phyloP scores from a whole-genome alignment of 2,329 filamentous ascomycete genomes.

The Samsoniella hepiali region DNA sequence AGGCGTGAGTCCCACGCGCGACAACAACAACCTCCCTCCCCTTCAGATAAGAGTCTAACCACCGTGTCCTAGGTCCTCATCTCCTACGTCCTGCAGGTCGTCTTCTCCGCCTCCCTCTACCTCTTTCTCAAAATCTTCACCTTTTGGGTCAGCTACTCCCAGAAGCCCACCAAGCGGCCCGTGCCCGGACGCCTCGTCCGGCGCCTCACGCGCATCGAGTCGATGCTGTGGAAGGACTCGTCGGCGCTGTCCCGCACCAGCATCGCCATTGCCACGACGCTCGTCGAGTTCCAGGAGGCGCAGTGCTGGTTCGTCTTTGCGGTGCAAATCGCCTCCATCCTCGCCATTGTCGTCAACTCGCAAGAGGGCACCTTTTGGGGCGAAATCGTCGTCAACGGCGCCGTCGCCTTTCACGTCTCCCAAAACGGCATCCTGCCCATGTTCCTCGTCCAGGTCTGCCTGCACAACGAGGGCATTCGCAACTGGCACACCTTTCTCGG shows the following conservation, averaged over 20 bases:
- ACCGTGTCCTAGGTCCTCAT: slow-evolving; percentile 32
- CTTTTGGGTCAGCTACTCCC: slow-evolving; percentile 33
- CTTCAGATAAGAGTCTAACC: background rate
- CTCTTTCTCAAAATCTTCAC: slow-evolving; percentile 35
- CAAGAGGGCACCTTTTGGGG: slow-evolving; percentile 40
- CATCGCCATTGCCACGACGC: slow-evolving; percentile 38
- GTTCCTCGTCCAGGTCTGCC: slow-evolving; percentile 37
- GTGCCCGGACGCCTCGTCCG: slow-evolving; percentile 27
- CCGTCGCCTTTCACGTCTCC: slow-evolving; percentile 36
- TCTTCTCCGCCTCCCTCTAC: slow-evolving; percentile 34
- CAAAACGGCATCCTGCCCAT: slow-evolving; percentile 38
- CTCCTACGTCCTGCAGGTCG: slow-evolving; percentile 38
- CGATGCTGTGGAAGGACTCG: slow-evolving; percentile 37
- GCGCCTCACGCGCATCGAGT: slow-evolving; percentile 34
- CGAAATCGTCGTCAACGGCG: slow-evolving; percentile 38
- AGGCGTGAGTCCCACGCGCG: slow-evolving; percentile 29
- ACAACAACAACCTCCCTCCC: background rate
- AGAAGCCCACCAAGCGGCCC: slow-evolving; percentile 25
- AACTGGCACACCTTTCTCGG: slow-evolving; percentile 41
- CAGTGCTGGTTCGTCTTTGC: slow-evolving; percentile 41
- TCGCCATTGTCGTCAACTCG: slow-evolving; percentile 40
- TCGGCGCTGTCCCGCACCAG: slow-evolving; percentile 36
- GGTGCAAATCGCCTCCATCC: slow-evolving; percentile 39
- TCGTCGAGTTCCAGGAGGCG: slow-evolving; percentile 41
- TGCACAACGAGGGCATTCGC: slow-evolving; percentile 39